Conservation (phyloP, 1,139 yeast genomes). For the Hansenula sp. region DNA sequence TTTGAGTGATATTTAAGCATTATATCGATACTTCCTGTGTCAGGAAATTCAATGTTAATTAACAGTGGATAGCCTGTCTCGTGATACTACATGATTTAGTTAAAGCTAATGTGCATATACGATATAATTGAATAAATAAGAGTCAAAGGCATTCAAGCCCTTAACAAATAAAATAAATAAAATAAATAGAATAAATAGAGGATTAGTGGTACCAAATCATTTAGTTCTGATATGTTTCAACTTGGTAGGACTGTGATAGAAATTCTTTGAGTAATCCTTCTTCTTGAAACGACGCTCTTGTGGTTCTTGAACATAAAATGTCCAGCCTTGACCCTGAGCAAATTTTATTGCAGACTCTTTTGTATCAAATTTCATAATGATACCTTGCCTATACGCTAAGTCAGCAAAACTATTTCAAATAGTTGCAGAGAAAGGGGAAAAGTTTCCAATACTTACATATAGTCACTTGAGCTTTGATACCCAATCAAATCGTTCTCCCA, state of each 20-base stretch:
- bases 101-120: background rate
- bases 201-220: slow-evolving; percentile 26
- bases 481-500: slow-evolving; percentile 93
- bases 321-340: slow-evolving; percentile 87
- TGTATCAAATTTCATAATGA: slow-evolving; percentile 69
- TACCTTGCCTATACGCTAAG: slow-evolving; percentile 70
- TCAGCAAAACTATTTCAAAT: too few relatives aligned
- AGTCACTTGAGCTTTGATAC: slow-evolving; percentile 76
- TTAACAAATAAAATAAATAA: background rate
- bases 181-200: background rate
- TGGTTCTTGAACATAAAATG: slow-evolving; percentile 79
- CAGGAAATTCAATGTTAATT: too few relatives aligned
- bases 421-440: too few relatives aligned
- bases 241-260: slow-evolving; percentile 64
- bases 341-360: slow-evolving; percentile 76
- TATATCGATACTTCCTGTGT: too few relatives aligned
- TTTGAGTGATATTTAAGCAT: too few relatives aligned
- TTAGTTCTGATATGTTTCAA: slow-evolving; percentile 82
- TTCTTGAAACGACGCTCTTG: slow-evolving; percentile 66
- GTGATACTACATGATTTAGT: too few relatives aligned
- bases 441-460: slow-evolving; percentile 46
- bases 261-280: slow-evolving; percentile 74
- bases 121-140: slow-evolving; percentile 5
- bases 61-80: too few relatives aligned
- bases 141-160: too few relatives aligned